Base-by-base conservation (phyloP, 352 stramenopile genomes). In the Phytophthora brassicae region DNA sequence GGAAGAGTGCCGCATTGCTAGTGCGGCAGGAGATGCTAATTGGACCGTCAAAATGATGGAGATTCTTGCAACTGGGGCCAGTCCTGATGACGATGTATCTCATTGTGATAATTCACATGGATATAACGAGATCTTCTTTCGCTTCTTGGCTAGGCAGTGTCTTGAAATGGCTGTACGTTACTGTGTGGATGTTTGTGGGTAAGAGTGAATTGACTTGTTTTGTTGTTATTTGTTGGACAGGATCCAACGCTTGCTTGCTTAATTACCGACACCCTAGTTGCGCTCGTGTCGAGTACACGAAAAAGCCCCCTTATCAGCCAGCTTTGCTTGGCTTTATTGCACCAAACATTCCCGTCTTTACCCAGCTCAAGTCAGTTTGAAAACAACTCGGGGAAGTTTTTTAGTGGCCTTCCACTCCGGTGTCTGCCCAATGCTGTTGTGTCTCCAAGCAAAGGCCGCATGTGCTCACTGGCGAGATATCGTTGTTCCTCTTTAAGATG, bases 301-400 rank as follows among this genome's bases (percentile, higher is more conserved):
- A 78, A 79, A 54, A 69, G 75, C 28, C 17, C 23, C 11, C 45
- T 78, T 9, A 20, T 90, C 20, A 76, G 78, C 20, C 75, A 79
- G 19, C 54, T 92, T 23, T 88, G 78, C 39, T 56, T 87, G 13
- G 68, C 78, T 20, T 29, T 92, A 36, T 53, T 92, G n/a, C 77
- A 86, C 22, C 72, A 84, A 31, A 79, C 81, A 14, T 87, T 83
- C 35, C 76, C 77, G 2, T 60, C 52, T 14, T 49, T 45, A 9
- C 39, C 59, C 16, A 49, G 26, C 26, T 12, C 56, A 9, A 53
- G 29, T 26, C 47, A 59, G 20, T 53, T 68, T 46, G 48, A 70
- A 38, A 56, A 17, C 6, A 50, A 74, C 11, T 38, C 36, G 12
- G 56, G 23, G 3, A 72, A 57, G 49, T 59, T 64, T 14, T 48